Evolutionary conservation across 495 filamentous ascomycete species (phyloP).

Genomic region (Aspergillus leporis): DNA sequence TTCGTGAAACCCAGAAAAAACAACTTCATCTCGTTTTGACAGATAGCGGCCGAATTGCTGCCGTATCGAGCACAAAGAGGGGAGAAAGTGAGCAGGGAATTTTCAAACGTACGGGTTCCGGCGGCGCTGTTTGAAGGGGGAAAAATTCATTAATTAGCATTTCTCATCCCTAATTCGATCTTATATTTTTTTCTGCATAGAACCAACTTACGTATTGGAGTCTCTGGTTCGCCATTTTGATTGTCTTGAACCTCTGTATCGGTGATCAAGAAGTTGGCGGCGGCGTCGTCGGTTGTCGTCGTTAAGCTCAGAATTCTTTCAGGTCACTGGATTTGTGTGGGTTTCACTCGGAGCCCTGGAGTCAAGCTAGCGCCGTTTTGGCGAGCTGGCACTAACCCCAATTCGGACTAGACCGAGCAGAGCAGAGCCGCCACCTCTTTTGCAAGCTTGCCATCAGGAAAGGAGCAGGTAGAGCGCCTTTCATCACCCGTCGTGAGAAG

Average conservation of each 20-base stretch:
- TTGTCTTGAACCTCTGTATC: conserved; percentile 47
- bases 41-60: conserved; percentile 7
- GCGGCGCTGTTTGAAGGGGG: conserved; percentile 59
- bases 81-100: conserved; percentile 21
- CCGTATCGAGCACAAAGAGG: conserved; percentile 14
- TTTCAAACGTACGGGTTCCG: conserved; percentile 79
- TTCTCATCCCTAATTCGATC: conserved; percentile 1
- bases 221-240: conserved; percentile 69
- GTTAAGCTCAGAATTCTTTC: conserved; percentile 50
- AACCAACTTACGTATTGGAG: conserved; percentile 67
- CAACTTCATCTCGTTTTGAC: conserved; percentile 11
- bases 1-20: conserved; percentile 19
- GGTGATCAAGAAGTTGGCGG: conserved; percentile 46
- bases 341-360: conserved; percentile 42
- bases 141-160: conserved; percentile 27
- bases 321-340: conserved; percentile 50
- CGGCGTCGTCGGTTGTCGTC: conserved; percentile 60
- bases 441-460: conserved; percentile 27
- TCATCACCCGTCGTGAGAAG: conserved; percentile 45
- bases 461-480: conserved; percentile 33
- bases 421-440: conserved; percentile 45
- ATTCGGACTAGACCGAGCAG: conserved; percentile 29
- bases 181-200: conserved; percentile 1
- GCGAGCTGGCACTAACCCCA: conserved; percentile 43
- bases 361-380: conserved; percentile 50